Evolutionary conservation across 768 basidiomycete species (phyloP).

Genomic region (Auriscalpium orientale): DNA sequence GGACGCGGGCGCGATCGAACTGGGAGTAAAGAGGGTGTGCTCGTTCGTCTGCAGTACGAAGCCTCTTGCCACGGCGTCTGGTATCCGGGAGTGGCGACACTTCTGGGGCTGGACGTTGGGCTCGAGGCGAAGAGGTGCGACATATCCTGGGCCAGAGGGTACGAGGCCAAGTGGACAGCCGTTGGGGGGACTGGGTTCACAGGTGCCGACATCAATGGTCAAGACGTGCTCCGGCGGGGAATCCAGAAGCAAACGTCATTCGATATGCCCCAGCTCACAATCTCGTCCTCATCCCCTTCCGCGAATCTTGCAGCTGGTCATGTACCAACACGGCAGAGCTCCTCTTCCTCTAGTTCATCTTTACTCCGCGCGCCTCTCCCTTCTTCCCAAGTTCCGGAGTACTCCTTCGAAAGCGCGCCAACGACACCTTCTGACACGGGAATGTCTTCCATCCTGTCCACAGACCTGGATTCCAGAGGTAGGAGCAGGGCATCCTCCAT

Average conservation of each 20-base stretch:
- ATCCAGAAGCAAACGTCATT: conserved; percentile 9
- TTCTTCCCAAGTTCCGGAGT: conserved; percentile 53
- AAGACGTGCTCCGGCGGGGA: conserved; percentile 16
- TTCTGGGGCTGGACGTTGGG: conserved; percentile 70
- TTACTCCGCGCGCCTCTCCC: conserved; percentile 73
- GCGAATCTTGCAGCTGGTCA: conserved; percentile 20
- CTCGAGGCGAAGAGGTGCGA: conserved; percentile 64
- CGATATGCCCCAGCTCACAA: conserved; percentile 32
- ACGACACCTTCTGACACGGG: conserved; percentile 36
- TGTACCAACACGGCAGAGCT: conserved; percentile 26
- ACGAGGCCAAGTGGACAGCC: conserved; percentile 49
- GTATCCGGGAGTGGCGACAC: conserved; percentile 78
- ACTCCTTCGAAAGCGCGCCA: conserved; percentile 66
- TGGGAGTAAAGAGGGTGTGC: conserved; percentile 38
- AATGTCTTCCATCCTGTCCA: conserved; percentile 33
- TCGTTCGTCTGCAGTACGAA: conserved; percentile 64
- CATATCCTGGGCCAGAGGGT: conserved; percentile 54
- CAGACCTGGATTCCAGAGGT: conserved; percentile 25
- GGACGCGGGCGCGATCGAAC: conserved; percentile 35
- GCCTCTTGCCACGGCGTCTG: conserved; percentile 70
- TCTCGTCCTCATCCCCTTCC: conserved; percentile 1
- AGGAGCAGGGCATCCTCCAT: conserved; percentile 33
- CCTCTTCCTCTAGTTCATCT: conserved; percentile 42
- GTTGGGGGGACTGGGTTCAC: conserved; percentile 61
- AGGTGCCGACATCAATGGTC: conserved; percentile 54